A percentile compares a stretch with the other conserved stretches of the same genome.
phyloP scores from a whole-genome alignment of 2,329 filamentous ascomycete species.

The Colletotrichum camelliae region DNA sequence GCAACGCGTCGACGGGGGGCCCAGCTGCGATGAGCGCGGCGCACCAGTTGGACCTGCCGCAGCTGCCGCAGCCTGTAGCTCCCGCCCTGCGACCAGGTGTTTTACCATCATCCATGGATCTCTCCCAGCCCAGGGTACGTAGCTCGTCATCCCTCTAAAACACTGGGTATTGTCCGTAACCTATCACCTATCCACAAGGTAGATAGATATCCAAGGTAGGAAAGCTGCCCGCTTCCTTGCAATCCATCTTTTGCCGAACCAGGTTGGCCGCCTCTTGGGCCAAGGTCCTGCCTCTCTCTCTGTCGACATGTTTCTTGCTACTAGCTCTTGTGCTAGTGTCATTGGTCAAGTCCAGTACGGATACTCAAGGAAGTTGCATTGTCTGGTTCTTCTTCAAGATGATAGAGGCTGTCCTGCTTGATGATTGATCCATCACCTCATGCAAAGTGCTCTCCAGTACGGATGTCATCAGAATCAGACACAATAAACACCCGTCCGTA shows the following conservation, averaged over 20 bases:
- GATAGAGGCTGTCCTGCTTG: neutral
- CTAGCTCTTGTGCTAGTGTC: neutral
- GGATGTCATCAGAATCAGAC: neutral
- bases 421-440: neutral
- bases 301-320: neutral
- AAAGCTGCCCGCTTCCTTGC: neutral
- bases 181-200: too few relatives aligned
- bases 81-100: neutral
- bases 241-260: neutral
- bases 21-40: neutral
- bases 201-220: too few relatives aligned
- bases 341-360: too few relatives aligned
- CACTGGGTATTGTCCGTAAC: neutral
- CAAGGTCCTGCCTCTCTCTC: neutral
- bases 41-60: neutral
- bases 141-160: neutral
- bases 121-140: neutral
- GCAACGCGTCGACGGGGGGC: constrained; percentile 27
- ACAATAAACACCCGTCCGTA: neutral
- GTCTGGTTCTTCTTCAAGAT: neutral
- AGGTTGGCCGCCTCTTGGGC: neutral
- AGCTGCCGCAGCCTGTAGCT: neutral
- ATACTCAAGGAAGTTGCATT: neutral
- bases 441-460: neutral
- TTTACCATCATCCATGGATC: neutral